Evolutionary conservation across 192 early-diverging fungal genomes (phyloP), one percentile per base, ranked within the genome.

Genomic region (Coemansia sp.): DNA sequence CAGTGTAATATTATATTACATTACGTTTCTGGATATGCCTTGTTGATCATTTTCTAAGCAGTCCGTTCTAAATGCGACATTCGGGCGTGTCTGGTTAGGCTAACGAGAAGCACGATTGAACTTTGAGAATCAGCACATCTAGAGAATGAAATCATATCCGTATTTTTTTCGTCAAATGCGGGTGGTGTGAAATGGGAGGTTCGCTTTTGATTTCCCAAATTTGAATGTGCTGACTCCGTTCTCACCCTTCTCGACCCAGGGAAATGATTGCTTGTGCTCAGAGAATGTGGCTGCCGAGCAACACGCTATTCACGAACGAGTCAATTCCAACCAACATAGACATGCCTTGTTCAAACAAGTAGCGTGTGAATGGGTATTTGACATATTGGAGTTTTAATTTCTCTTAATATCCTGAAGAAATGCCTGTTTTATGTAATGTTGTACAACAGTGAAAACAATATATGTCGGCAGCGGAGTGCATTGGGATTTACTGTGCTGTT

Each of bases 401-500:
- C 10, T 17, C 15, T 45, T 17, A 40, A 11, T 45, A 13, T 17
- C 11, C 42, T 17, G 42, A 45, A 45, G 11, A 17, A 17, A 17
- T 17, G 0, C 42, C 15, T 17, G 42, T 45, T 45, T 17, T 17
- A 45, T 45, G 42, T 17, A 17, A 45, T 45, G 61, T 70, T 75
- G 64, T 75, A 70, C 13, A 65, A 70, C 35, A 83, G 61, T 1
- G 71, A 65, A 42, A 85, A 75, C 14, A 84, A 71, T 10, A 88
- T 54, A 43, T 85, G 84, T 0, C 76, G 41, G 32, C 81, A 76
- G 10, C 84, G 86, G 15, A 90, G 75, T 4, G 83, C 85, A 32
- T 86, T 74, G 2, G 83, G 83, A 19, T 38, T 35, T 38, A 33
- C 56, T 34, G 32, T 14, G 17, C 32, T 4, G 1, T 20, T 17